Conservation (phyloP, 176 grass and related monocot species). For the Aegilops sharonensis region DNA sequence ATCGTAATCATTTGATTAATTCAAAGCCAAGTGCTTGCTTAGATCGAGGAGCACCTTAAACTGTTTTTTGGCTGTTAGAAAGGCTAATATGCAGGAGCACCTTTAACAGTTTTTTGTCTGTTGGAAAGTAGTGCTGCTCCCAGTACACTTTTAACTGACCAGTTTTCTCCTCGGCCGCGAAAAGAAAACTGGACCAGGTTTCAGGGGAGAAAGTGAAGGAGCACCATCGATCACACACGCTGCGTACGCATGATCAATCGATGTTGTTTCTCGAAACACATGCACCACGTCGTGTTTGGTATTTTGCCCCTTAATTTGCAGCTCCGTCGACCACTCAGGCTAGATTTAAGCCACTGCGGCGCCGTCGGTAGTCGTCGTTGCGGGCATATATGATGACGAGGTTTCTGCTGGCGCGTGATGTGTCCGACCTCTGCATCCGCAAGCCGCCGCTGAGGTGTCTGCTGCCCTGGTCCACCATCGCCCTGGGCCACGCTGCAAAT, state of each 20-base stretch:
- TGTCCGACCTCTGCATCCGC: conserved; percentile 94
- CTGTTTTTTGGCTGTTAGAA: no score
- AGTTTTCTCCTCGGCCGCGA: not conserved
- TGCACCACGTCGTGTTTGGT: not conserved
- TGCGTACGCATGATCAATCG: not conserved
- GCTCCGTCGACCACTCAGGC: not conserved
- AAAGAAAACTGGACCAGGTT: not conserved
- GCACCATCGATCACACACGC: no score
- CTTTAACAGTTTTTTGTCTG: not conserved
- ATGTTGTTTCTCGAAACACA: not conserved
- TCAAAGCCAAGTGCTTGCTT: no score
- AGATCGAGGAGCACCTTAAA: no score
- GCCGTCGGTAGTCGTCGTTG: not conserved
- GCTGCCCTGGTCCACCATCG: conserved; percentile 37
- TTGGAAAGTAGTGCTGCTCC: not conserved
- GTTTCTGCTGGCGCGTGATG: conserved; percentile 45
- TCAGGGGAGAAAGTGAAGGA: not conserved
- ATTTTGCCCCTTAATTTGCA: not conserved
- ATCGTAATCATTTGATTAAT: no score
- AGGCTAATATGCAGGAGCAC: not conserved
- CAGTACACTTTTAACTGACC: not conserved
- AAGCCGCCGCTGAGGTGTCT: conserved; percentile 68
- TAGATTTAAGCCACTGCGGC: no score
- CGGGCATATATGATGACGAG: conserved; percentile 44
- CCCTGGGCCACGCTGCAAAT: conserved; percentile 35